phyloP scores from a whole-genome alignment of 345 rosid genomes.

The Pugionium dolabratum region DNA sequence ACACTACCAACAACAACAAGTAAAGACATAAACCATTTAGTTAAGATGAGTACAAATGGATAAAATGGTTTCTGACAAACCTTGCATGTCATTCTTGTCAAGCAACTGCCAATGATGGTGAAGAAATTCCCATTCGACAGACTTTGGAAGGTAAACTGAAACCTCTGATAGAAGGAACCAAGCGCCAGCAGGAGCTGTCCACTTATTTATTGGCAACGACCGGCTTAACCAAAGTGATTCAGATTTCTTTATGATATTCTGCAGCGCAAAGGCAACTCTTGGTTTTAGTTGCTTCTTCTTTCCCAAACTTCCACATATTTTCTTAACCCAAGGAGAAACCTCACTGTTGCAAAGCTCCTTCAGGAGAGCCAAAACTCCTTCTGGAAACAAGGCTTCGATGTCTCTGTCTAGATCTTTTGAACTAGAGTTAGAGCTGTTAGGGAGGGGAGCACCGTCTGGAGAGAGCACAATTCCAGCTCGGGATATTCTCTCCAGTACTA shows the following conservation, averaged over 20 bases:
- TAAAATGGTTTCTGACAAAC: slow-evolving; percentile 25
- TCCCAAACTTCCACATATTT: slow-evolving; percentile 77
- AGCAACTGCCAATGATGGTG: slow-evolving; percentile 88
- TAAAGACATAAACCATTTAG: slow-evolving; percentile 13
- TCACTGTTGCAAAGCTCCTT: slow-evolving; percentile 69
- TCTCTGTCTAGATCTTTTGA: slow-evolving; percentile 48
- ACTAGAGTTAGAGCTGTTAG: slow-evolving; percentile 32
- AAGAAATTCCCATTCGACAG: slow-evolving; percentile 93
- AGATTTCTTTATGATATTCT: slow-evolving; percentile 70
- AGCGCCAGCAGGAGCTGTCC: slow-evolving; percentile 96
- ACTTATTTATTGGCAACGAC: slow-evolving; percentile 69
- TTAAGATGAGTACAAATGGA: slow-evolving; percentile 6
- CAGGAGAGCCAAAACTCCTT: slow-evolving; percentile 61
- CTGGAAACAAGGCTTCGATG: slow-evolving; percentile 56
- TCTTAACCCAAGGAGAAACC: slow-evolving; percentile 88
- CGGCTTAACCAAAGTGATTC: slow-evolving; percentile 81
- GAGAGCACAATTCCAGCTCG: slow-evolving; percentile 49
- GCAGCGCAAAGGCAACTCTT: slow-evolving; percentile 62
- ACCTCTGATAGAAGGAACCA: slow-evolving; percentile 98
- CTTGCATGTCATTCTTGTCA: slow-evolving; percentile 57
- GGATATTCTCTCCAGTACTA: slow-evolving; percentile 72
- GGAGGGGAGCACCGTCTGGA: slow-evolving; percentile 30
- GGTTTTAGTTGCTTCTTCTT: slow-evolving; percentile 75
- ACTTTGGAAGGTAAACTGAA: slow-evolving; percentile 63
- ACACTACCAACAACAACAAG: slow-evolving; percentile 18